Base-by-base conservation (phyloP, 768 basidiomycete genomes). In the Macrolepiota dolichaula region DNA sequence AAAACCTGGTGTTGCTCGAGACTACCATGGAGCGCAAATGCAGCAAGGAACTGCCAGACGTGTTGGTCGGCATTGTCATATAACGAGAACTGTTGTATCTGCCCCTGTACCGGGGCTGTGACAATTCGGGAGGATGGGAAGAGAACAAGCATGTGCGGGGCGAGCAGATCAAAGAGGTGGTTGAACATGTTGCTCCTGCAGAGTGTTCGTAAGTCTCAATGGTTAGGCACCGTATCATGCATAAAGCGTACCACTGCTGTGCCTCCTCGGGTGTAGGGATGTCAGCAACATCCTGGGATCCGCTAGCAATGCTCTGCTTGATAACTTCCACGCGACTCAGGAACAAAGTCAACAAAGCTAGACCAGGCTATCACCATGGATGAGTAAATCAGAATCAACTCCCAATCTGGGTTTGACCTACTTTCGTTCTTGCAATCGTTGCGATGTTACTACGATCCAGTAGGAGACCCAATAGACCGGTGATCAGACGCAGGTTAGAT, bases 1-100 rank as follows among this genome's bases (percentile, higher is more conserved):
- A 99, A 81, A 49, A 85, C 77, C 64, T 92, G 91, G 71, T 98
- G 96, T 72, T 99, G 94, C 65, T 94, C 89, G 46, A 85, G 79
- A 51, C 85, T 84, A 12, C 94, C 91, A 65, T 91, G 89, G 42
- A 96, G 80, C 2, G 95, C 96, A 53, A 98, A 76, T 1, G 93
- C 87, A 6, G 94, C 92, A 37, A 97, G 82, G 80, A 95, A 92
- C 70, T 92, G 89, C 94, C 95, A 97, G n/a, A 94, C 91, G 13
- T 91, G 92, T 72, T 92, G 91, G 74, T 96, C 94, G 57, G 90
- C 80, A 61, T 83, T 79, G 70, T 91, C 90, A 35, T 81, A 80
- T 1, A 80, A 75, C 17, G 76, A 72, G 27, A 72, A 62, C 40
- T 73, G 74, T 29, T 74, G 74, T 15, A 70, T 74, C 50, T 72